Conservation (phyloP, 2,329 filamentous ascomycete genomes). For the Pezicula carpinea region DNA sequence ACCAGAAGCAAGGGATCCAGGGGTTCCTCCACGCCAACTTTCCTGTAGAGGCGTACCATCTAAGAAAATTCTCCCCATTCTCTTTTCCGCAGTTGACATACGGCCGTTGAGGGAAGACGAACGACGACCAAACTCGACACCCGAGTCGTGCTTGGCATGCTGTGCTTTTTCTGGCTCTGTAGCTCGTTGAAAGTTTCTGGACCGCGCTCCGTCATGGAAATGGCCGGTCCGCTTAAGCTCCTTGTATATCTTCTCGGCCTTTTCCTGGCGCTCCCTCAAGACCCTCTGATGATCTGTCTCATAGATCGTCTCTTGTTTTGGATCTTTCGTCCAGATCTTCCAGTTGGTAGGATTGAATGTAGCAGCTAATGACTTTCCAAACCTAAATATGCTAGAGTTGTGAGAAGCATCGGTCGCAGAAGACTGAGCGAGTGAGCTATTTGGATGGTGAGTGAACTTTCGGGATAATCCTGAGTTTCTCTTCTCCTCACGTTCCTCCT, state of each 20-base stretch:
- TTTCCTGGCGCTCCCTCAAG: constrained; percentile 36
- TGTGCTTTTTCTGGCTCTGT: constrained; percentile 1
- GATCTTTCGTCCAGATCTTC: constrained; percentile 31
- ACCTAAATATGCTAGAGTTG: constrained; percentile 45
- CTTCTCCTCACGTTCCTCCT: constrained; percentile 6
- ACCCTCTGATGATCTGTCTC: constrained; percentile 37
- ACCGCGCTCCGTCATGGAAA: constrained; percentile 22
- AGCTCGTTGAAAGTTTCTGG: not conserved
- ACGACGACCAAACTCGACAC: constrained; percentile 16
- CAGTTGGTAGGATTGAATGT: constrained; percentile 50
- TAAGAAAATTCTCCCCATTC: constrained; percentile 19
- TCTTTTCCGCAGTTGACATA: constrained; percentile 20
- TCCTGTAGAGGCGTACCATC: constrained; percentile 11
- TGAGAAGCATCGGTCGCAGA: constrained; percentile 24
- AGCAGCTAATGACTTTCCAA: constrained; percentile 48
- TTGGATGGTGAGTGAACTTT: constrained; percentile 11
- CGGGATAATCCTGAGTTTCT: constrained; percentile 13
- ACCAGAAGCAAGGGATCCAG: constrained; percentile 10
- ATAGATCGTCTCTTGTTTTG: constrained; percentile 33
- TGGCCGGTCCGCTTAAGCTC: constrained; percentile 49
- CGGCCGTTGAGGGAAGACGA: constrained; percentile 3
- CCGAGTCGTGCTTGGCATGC: constrained; percentile 24
- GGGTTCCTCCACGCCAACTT: constrained; percentile 10
- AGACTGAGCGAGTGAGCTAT: constrained; percentile 15
- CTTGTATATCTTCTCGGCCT: constrained; percentile 46